Conservation (phyloP, 345 rosid species). For the Clausena lansium region DNA sequence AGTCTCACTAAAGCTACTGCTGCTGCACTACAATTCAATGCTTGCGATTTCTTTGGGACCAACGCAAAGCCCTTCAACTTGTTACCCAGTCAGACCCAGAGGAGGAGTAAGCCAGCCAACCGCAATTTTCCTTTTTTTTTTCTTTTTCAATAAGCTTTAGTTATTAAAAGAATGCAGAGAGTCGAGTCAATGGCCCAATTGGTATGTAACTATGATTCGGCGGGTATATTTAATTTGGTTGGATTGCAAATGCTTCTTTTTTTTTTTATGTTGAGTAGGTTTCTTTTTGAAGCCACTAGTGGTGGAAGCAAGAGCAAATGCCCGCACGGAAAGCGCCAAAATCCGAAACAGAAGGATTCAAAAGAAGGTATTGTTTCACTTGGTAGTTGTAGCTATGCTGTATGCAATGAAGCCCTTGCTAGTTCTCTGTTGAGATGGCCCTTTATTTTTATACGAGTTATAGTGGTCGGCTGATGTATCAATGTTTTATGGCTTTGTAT, state of each 20-base stretch:
- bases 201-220: neutral
- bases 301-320: conserved; percentile 50
- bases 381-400: neutral
- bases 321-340: conserved; percentile 67
- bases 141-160: neutral
- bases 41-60: conserved; percentile 29
- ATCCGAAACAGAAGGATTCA: conserved; percentile 55
- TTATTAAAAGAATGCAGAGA: neutral
- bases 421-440: neutral
- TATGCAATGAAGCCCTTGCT: neutral
- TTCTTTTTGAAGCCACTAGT: conserved; percentile 27
- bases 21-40: conserved; percentile 29
- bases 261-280: conserved; percentile 18
- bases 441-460: neutral
- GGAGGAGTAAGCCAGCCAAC: conserved; percentile 26
- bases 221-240: neutral
- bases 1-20: conserved; percentile 22
- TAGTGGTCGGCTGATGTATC: neutral
- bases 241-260: neutral
- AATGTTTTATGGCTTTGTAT: conserved; percentile 17
- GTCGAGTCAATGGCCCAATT: neutral
- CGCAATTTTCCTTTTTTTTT: neutral
- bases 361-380: conserved; percentile 55
- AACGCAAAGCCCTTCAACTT: conserved; percentile 12
- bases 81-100: conserved; percentile 14